A percentile compares a stretch with the other conserved stretches of the same genome.
phyloP scores from a whole-genome alignment of 768 basidiomycete species.

The Strobilomyces echinocephalus region DNA sequence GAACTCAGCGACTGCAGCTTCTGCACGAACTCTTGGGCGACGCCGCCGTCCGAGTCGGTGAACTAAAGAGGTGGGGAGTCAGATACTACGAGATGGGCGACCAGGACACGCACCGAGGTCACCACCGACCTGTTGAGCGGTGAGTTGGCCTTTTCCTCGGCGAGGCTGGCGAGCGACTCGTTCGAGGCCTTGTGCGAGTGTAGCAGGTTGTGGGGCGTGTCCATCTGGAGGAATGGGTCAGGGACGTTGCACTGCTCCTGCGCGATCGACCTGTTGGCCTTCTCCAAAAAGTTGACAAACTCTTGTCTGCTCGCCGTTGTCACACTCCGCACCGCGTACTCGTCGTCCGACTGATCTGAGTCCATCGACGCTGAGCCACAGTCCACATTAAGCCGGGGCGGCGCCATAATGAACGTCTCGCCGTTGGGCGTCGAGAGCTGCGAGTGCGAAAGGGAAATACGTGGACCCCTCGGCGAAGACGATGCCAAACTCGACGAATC shows the following conservation, averaged over 20 bases:
- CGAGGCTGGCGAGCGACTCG: constrained; percentile 89
- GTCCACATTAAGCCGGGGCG: constrained; percentile 30
- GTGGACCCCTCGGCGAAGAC: constrained; percentile 38
- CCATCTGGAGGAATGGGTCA: constrained; percentile 72
- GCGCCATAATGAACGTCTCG: constrained; percentile 36
- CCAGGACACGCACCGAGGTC: constrained; percentile 54
- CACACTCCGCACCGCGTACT: constrained; percentile 44
- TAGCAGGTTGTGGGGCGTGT: constrained; percentile 66
- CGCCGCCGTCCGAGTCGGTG: constrained; percentile 90
- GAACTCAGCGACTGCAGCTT: constrained; percentile 73
- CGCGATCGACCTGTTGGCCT: constrained; percentile 79
- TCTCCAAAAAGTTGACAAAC: constrained; percentile 77
- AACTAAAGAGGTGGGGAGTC: constrained; percentile 46
- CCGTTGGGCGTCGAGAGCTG: constrained; percentile 50
- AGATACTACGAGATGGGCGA: not conserved
- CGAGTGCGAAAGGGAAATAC: constrained; percentile 59
- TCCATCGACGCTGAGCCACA: constrained; percentile 21
- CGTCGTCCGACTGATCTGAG: constrained; percentile 61
- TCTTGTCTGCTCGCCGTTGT: constrained; percentile 34
- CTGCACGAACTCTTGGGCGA: constrained; percentile 83
- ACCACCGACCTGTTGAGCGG: constrained; percentile 94
- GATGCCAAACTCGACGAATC: constrained; percentile 52
- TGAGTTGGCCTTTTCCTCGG: constrained; percentile 86
- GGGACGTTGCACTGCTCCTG: constrained; percentile 72
- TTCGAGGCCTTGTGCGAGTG: constrained; percentile 79